Base-by-base conservation (phyloP, 2,329 filamentous ascomycete genomes). In the Akanthomyces muscarius region DNA sequence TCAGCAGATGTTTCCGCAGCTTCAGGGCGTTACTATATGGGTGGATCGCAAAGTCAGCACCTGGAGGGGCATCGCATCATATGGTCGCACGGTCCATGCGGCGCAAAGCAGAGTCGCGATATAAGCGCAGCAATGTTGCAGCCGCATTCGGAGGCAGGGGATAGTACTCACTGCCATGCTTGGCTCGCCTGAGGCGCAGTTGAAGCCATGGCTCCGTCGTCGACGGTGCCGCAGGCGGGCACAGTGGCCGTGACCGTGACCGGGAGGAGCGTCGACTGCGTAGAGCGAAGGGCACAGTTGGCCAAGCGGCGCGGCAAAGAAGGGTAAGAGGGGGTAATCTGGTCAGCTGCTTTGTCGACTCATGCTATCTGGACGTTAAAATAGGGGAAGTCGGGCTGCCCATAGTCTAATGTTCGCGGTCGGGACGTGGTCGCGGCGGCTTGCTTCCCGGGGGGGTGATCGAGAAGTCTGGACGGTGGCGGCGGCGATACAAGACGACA, bases 1-100 rank as follows among this genome's bases (percentile, higher is more conserved):
- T 80, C 61, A 72, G 67, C 61, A 82, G 70, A 62, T 75, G 71
- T 67, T 75, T 79, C 65, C 78, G 77, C 47, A 79, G 62, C 69
- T 78, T 82, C 63, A 77, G 70, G 61, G 78, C 78, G 57, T 75
- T 68, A 63, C 80, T 82, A 66, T 14, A 41, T 14, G 4, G 54
- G 67, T 36, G 38, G 57, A 57, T 16, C n/a, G 61, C 58, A 51
- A n/a, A 16, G 61, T 69, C 50, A 68, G 67, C 58, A 44, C 7
- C 50, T 58, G 57, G 28, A 61, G 30, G 51, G 53, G 47, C 38
- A 57, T 44, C 41, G 51, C 45, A 36, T n/a, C 38, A 61, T 59
- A 61, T 41, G 51, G 60, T 63, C 56, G 42, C 36, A 30, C 33
- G 47, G 45, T 18, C 25, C 23, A 57, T 23, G 30, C 51, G 50